Conservation (phyloP, 2,329 filamentous ascomycete species). For the Magnaporthiopsis poae region DNA sequence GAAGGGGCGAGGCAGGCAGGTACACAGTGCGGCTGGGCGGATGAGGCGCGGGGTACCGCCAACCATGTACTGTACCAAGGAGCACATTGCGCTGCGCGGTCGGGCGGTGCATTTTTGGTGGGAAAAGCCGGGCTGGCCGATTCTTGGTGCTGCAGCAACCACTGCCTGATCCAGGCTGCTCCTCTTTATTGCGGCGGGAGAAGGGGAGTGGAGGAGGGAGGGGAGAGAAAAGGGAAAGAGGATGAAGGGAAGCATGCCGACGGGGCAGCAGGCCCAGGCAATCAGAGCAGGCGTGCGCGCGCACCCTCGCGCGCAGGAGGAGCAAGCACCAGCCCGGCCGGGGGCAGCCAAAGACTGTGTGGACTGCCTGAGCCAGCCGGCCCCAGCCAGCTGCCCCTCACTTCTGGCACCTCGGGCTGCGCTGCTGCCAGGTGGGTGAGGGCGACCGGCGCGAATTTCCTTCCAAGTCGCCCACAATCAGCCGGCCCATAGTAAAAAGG, state of each 20-base stretch:
- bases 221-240: conserved; percentile 5
- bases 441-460: conserved; percentile 1
- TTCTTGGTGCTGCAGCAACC: conserved; percentile 5
- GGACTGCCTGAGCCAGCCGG: conserved; percentile 6
- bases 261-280: background rate
- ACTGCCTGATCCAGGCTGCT: background rate
- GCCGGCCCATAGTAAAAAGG: conserved; percentile 57
- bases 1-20: background rate
- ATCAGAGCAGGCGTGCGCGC: background rate
- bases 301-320: background rate
- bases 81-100: background rate
- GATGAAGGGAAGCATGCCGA: background rate
- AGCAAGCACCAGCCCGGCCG: conserved; percentile 5
- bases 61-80: conserved; percentile 5
- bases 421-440: conserved; percentile 5
- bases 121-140: background rate
- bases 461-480: conserved; percentile 43
- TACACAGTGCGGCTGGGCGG: conserved; percentile 1
- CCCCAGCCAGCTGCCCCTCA: conserved; percentile 11
- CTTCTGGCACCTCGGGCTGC: conserved; percentile 2
- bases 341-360: background rate
- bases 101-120: conserved; percentile 1
- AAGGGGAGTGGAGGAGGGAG: background rate
- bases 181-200: background rate
- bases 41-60: background rate